Evolutionary conservation across 306 rosid genomes (phyloP).

Genomic region (Dryas octopetala): DNA sequence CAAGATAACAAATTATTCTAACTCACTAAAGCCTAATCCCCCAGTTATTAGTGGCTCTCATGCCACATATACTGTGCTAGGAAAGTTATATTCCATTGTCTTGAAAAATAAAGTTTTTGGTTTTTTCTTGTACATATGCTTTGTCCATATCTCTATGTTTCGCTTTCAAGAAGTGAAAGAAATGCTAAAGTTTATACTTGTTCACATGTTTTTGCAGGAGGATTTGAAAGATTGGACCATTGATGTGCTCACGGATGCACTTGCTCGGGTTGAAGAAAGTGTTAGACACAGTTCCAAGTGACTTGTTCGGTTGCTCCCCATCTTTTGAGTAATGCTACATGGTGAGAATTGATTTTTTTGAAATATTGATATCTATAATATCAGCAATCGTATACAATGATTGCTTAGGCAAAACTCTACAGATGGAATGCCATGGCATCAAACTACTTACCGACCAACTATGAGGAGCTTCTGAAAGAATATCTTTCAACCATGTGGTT

Average conservation of each 20-base stretch:
- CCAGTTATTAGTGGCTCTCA: background rate
- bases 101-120: background rate
- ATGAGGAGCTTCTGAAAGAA: background rate
- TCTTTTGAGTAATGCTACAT: conserved; percentile 2
- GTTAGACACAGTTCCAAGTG: conserved; percentile 40
- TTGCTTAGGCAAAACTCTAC: background rate
- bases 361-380: background rate
- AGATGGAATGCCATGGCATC: background rate
- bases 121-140: background rate
- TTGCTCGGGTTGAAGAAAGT: conserved; percentile 60
- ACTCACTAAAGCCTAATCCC: background rate
- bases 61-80: background rate
- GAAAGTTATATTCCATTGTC: background rate
- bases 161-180: background rate
- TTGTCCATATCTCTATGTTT: background rate
- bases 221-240: conserved; percentile 81
- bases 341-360: background rate
- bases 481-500: background rate
- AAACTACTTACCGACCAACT: background rate
- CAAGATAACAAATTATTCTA: background rate
- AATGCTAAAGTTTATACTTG: background rate
- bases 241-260: conserved; percentile 67
- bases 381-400: background rate
- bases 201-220: conserved; percentile 44
- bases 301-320: background rate